Evolutionary conservation across 495 filamentous ascomycete species (phyloP), one percentile per base, ranked within the genome.

Genomic region (Penicillium maclennaniae): DNA sequence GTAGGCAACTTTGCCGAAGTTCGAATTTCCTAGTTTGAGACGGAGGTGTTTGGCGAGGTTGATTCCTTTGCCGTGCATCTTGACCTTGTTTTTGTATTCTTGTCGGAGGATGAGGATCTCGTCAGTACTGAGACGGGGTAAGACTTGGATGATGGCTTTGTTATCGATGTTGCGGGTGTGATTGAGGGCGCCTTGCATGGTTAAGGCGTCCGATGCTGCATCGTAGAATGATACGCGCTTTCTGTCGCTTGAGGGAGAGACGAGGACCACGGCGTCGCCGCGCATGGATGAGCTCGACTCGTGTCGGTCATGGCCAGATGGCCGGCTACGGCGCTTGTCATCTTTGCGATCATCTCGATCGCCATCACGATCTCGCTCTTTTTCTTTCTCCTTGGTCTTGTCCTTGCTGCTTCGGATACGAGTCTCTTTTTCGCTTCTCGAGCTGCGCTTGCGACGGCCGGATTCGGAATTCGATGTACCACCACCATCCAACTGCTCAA

Each of bases 21-120:
- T 59, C 61, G 89, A 89, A 60, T 85, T 83, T 14, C 86, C 82
- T 8, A 87, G 79, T 41, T 83, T 84, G 37, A 82, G 58, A 46
- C 93, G 92, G 63, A 97, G 88, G 74, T 97, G 93, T 68, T 98
- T 98, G 49, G 93, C 89, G 45, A 98, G 81, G 71, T 97, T 97
- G 60, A 98, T 88, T 23, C 91, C 89, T 57, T 88, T 89, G 47
- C 82, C 83, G 52, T 87, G 83, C 47, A 84, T 82, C 62, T 91
- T 92, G 60, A 92, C 89, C 38, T 90, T 82, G 36, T 82, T 83
- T 68, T 97, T 97, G 76, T 97, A 98, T 67, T 96, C 91, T 25
- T 77, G 74, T 7, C 92, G 85, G 23, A 98, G 78, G 48, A 87
- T 80, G 59, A 95, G 76, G 42, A 97, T 80, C 57, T 97, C 89